Evolutionary conservation across 352 stramenopile genomes (phyloP).

Genomic region (Globisporangium camurandrum): DNA sequence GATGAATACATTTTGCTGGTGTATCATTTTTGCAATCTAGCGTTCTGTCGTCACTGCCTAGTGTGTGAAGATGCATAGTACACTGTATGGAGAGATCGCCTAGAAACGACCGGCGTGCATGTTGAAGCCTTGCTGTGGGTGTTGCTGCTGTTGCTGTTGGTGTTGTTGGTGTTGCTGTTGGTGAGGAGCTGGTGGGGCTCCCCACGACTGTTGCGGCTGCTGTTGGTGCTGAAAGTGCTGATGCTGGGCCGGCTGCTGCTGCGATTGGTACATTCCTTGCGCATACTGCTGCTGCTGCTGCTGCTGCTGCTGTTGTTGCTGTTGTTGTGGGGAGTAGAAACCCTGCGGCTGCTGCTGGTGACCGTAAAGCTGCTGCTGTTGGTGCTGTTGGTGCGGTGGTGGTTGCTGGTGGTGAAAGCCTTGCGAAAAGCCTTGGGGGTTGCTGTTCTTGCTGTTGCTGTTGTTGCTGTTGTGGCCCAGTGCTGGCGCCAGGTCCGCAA

Average conservation of each 20-base stretch:
- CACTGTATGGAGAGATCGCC: no score
- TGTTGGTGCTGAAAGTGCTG: slow-evolving; percentile 20
- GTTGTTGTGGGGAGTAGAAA: slow-evolving; percentile 17
- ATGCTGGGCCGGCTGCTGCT: slow-evolving; percentile 8
- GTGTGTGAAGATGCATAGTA: no score
- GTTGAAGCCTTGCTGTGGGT: slow-evolving; percentile 2
- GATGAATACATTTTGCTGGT: no score
- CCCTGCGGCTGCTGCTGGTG: slow-evolving; percentile 9
- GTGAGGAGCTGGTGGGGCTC: no score
- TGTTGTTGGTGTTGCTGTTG: slow-evolving; percentile 4
- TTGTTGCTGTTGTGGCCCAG: slow-evolving; percentile 1
- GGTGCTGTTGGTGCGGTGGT: slow-evolving; percentile 3
- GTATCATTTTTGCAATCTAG: no score
- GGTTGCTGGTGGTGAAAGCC: slow-evolving; percentile 6
- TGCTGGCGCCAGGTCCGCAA: slow-evolving; percentile 28
- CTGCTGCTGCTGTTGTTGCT: slow-evolving; percentile 5
- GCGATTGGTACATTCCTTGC: slow-evolving; percentile 17
- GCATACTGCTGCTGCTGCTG: slow-evolving; percentile 2
- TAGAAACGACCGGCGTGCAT: slow-evolving; percentile 10
- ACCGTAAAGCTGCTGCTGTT: slow-evolving; percentile 14
- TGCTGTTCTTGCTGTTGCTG: not conserved
- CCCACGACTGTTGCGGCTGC: slow-evolving; percentile 29
- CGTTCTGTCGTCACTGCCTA: no score
- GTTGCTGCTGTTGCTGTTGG: slow-evolving; percentile 2
- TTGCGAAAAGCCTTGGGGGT: slow-evolving; percentile 9